phyloP scores from a whole-genome alignment of 2,329 filamentous ascomycete genomes.

The Aureobasidium sp. region DNA sequence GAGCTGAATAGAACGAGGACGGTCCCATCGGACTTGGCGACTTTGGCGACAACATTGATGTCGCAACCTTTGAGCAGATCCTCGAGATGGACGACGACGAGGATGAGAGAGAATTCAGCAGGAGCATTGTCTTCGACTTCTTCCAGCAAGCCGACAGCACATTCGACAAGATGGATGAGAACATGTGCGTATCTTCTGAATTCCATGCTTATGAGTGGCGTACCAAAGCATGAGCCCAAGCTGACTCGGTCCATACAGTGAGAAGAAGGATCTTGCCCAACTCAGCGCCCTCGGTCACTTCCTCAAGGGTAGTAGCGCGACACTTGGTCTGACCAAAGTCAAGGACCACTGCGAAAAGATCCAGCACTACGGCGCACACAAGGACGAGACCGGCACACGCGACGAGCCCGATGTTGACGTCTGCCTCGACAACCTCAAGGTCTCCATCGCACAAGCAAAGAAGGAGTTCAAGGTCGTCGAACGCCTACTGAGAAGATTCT shows the following conservation, averaged over 20 bases:
- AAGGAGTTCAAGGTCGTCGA: constrained; percentile 68
- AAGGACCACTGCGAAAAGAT: constrained; percentile 95
- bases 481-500: constrained; percentile 62
- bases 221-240: not conserved
- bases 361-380: constrained; percentile 78
- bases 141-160: constrained; percentile 85
- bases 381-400: constrained; percentile 65
- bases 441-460: constrained; percentile 64
- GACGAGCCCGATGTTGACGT: constrained; percentile 57
- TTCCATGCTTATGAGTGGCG: not conserved
- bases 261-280: constrained; percentile 57
- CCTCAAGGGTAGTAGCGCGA: constrained; percentile 93
- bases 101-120: constrained; percentile 77
- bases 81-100: constrained; percentile 96
- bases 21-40: constrained; percentile 46
- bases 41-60: constrained; percentile 69
- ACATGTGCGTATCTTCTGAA: constrained; percentile 54
- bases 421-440: constrained; percentile 61
- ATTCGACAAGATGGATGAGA: constrained; percentile 73
- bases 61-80: constrained; percentile 81
- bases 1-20: constrained; percentile 33
- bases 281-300: constrained; percentile 87
- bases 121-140: constrained; percentile 81
- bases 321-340: constrained; percentile 81
- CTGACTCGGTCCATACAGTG: constrained; percentile 37